Base-by-base conservation (phyloP, 768 basidiomycete species). In the Lentinus tigrinus region DNA sequence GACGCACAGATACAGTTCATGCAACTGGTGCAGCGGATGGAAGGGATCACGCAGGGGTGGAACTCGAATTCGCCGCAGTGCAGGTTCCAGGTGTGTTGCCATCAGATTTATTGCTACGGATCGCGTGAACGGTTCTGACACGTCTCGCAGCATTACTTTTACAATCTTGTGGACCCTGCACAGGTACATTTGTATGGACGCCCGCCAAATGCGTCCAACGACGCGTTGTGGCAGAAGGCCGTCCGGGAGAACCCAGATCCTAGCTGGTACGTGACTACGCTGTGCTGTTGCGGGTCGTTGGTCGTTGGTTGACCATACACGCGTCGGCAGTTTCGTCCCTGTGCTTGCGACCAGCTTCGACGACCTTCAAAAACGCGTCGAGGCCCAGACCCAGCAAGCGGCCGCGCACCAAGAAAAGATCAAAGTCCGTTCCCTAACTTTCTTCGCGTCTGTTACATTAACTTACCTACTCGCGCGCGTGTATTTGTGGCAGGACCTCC, bases 341-440 rank as follows among this genome's bases (percentile, higher is more conserved):
- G 91, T 87, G 6, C 74, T 93, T 27, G 93, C 91, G 1, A 73
- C 87, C 26, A 91, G 93, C 11, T 93, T 93, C 55, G 89, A 92
- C 65, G 88, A 93, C 63, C 75, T 95, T 21, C 86, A 89, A 61
- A 79, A 81, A 57, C 87, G 93, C 8, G 85, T 91, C 19, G 87
- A 91, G 49, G 88, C 87, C 0, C 93, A 94, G 72, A 76, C 81
- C 0, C 73, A 77, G 46, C 87, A 88, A 70, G 83, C 88, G 5
- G 75, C 80, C 27, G 77, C 78, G 9, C 91, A 93, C 54, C 81
- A 85, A 66, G 82, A 86, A 67, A 84, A 83, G 58, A 72, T 92
- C 13, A 84, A 83, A 63, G 85, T 84, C 21, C 23, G 68, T 46
- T n/a, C 49, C 34, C 21, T 44, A 23, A 21, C 23, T 23, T 24